Percentiles rank a stretch among this genome's conserved stretches.
Conservation (phyloP, 208 protist species). For the Entamoeba moshkovskii region DNA sequence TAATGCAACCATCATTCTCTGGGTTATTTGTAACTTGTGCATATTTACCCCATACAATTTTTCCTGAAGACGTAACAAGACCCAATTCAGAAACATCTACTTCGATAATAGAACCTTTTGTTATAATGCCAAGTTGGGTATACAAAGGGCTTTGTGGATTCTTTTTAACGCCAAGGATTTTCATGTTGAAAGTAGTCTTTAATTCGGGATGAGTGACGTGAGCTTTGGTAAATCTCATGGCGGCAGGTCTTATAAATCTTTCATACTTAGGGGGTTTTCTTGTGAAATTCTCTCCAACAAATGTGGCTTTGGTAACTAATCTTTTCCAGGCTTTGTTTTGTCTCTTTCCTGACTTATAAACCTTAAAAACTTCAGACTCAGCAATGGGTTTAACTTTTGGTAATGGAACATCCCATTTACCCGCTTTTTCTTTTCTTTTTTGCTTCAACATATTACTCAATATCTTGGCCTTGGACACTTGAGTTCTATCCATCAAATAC, state of each 20-base stretch:
- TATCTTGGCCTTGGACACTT: slow-evolving; percentile 82
- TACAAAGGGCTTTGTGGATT: slow-evolving; percentile 64
- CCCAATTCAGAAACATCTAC: slow-evolving; percentile 97
- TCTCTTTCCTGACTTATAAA: neutral
- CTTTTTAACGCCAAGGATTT: slow-evolving; percentile 72
- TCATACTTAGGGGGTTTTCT: slow-evolving; percentile 98
- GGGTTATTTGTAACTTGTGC: slow-evolving; percentile 99
- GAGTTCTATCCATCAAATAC: slow-evolving; percentile 92
- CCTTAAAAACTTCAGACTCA: slow-evolving; percentile 92
- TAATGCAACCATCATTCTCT: slow-evolving; percentile 98
- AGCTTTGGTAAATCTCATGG: slow-evolving; percentile 88
- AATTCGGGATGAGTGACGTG: slow-evolving; percentile 99
- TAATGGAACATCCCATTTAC: slow-evolving; percentile 97
- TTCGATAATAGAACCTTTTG: slow-evolving; percentile 98
- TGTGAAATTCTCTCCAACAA: slow-evolving; percentile 90
- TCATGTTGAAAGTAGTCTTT: slow-evolving; percentile 92
- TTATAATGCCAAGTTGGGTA: slow-evolving; percentile 97
- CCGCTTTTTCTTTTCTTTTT: slow-evolving; percentile 98
- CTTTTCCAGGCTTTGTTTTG: slow-evolving; percentile 94
- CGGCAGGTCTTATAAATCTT: slow-evolving; percentile 96
- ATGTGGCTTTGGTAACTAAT: slow-evolving; percentile 97
- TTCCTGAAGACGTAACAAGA: slow-evolving; percentile 92
- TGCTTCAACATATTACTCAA: slow-evolving; percentile 98
- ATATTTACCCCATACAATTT: slow-evolving; percentile 82
- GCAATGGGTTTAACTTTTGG: slow-evolving; percentile 84